Base-by-base conservation (phyloP, 2,329 filamentous ascomycete species). In the Lomentospora prolificans region DNA sequence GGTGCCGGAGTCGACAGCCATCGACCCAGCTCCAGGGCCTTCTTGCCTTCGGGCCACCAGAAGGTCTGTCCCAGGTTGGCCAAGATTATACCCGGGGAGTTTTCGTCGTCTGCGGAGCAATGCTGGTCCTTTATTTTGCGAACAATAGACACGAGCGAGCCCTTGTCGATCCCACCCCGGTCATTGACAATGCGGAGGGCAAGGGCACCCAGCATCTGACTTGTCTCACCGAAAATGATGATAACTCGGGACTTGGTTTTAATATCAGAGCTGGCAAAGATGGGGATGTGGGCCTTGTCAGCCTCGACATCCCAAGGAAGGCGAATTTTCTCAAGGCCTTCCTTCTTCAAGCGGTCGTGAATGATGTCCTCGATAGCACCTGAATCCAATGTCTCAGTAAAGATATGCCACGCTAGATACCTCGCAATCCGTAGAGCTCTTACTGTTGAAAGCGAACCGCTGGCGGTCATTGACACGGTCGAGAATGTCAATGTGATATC, bases 381-480 rank as follows among this genome's bases (percentile, higher is more conserved):
- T 90, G 51, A 14, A 19, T 10, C 33, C 64, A 41, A 30, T 22
- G 12, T 12, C 3, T 7, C 4, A 30, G n/a, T 27, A 25, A 39
- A 48, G 44, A 12, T 14, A 8, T 6, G 10, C 36, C 5, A 10
- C 27, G 9, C 41, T 14, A 17, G 30, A 25, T 19, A 17, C 22
- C 33, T 53, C 8, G 14, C 14, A 1, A 3, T 2, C 3, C 12
- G 50, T 5, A 5, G n/a, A 51, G 39, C n/a, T 67, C 74, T 61
- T 67, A 89, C 89, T 71, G 63, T 95, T 86, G 69, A 95, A 83
- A 39, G 84, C 76, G 60, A 87, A 87, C 17, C 85, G 79, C 63
- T 90, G 89, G 19, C 86, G 75, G 41, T 86, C 79, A 67, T 96
- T 96, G 70, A 86, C 78, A 36, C 90, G 84, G n/a, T 80, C 74